Percentiles rank a stretch among this genome's conserved stretches.
phyloP scores from a whole-genome alignment of 164 flowering plant genomes.

The Macadamia integrifolia region DNA sequence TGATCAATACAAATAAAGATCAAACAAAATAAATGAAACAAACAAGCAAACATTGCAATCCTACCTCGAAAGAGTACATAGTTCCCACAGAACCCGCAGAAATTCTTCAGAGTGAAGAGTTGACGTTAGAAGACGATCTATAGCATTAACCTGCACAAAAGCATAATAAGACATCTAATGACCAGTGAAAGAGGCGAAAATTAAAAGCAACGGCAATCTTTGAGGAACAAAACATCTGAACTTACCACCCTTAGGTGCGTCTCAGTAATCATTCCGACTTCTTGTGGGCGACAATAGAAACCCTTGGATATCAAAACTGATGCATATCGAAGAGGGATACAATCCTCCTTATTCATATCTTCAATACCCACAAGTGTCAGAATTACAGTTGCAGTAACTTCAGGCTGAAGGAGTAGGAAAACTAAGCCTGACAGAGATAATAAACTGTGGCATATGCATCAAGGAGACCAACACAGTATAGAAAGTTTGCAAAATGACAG shows the following conservation, averaged over 20 bases:
- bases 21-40: background rate
- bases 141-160: constrained; percentile 57
- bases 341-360: constrained; percentile 47
- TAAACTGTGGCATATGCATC: background rate
- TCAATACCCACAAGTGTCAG: constrained; percentile 58
- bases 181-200: background rate
- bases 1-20: background rate
- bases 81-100: constrained; percentile 89
- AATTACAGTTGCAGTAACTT: constrained; percentile 56
- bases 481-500: background rate
- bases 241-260: constrained; percentile 83
- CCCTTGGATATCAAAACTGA: constrained; percentile 66
- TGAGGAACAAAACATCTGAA: constrained; percentile 11
- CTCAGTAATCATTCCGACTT: constrained; percentile 65
- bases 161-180: background rate
- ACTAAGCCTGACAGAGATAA: constrained; percentile 50
- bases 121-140: constrained; percentile 64
- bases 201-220: no score
- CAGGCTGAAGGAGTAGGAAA: constrained; percentile 70
- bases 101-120: constrained; percentile 71
- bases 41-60: background rate
- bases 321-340: constrained; percentile 80
- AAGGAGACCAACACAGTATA: background rate
- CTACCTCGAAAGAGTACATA: constrained; percentile 85
- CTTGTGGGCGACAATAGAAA: constrained; percentile 63